Evolutionary conservation across 23 red algal genomes (phyloP), one percentile per base, ranked within the genome.

Genomic region (Gracilaria domingensis): DNA sequence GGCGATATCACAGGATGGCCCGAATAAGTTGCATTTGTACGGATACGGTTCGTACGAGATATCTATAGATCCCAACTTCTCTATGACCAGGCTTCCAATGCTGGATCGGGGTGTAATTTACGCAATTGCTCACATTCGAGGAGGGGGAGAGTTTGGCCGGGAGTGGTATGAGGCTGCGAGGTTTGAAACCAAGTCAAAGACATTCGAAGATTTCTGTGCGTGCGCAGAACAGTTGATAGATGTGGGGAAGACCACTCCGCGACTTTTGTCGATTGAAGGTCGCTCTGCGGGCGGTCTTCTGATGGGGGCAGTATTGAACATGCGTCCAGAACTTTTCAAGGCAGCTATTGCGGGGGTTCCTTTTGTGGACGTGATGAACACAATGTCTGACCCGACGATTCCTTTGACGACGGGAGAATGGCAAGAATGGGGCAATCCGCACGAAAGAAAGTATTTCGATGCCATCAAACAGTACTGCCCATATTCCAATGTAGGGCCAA

Each of bases 41-140:
- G 95, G 95, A 30, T 97, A 97, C 80, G 95, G 95, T 40, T 93
- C 95, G 1, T 97, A 97, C 75, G 95, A 97, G 81, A 88, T 94
- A 26, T 91, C 85, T 9, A 97, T 93, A 64, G 95, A 97, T 55
- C 95, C 95, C 14, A 74, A 30, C 61, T 97, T 97, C 35, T 75
- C 83, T 44, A 80, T 83, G 56, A 89, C 61, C 8, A 70, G 84
- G 25, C 84, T 93, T 38, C 90, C 90, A 20, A 56, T 97, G 57
- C 86, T 97, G 45, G 90, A 97, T 78, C 84, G 95, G 28, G 95
- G 91, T 23, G 83, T 97, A 29, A 60, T 97, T 25, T 90, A 67
- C 71, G 95, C 84, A 9, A 79, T 97, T 50, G 95, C 95, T 13
- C 95, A 97, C 58, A 78, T 97, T 36, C 89, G 95, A 25, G 95